Evolutionary conservation across 2,329 filamentous ascomycete species (phyloP), one percentile per base, ranked within the genome.

Genomic region (Amphichorda felina): DNA sequence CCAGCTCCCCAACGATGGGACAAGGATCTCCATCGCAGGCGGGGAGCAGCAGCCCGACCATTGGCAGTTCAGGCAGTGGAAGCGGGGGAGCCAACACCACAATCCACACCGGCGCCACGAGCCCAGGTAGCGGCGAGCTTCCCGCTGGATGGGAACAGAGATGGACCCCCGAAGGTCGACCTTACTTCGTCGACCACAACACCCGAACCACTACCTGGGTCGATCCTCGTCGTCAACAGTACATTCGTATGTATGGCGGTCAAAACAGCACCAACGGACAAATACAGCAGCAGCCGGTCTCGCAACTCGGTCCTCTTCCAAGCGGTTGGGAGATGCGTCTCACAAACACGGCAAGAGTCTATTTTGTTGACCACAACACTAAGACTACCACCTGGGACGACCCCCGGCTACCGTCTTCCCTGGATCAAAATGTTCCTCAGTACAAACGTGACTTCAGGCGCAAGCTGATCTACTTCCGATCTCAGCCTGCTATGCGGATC

Each of bases 311-410:
- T 4, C 91, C 91, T 18, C 62, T 98, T 33, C 91, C 91, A 3
- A 96, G 91, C 51, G 91, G 91, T 3, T 98, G 91, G 91, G 91
- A 98, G 68, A 98, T 98, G 91, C 85, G 91, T 41, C 77, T 98
- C 35, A 98, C 91, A 36, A 96, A 98, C 59, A 98, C 91, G 11
- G 91, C 91, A 19, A 75, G 91, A 40, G 91, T 98, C 13, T 98
- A 98, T 63, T 98, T 98, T 58, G 91, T 98, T 30, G 91, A 98
- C 52, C 91, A 98, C 64, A 98, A 98, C 63, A 98, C 91, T 30
- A 98, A 98, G 69, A 98, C 91, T 0, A 98, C 91, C 4, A 98
- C 91, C 1, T 98, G 91, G 91, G 91, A 98, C 53, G 91, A 98
- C 52, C 91, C 91, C 25, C 77, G 91, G 52, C 66, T 98, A 46